Percentiles rank a stretch among this genome's conserved stretches.
These are phyloP conservation scores for Nicotiana obtusifolia DNA, from an alignment of 257 asterid species.

Conservation along the genomic window DNA sequence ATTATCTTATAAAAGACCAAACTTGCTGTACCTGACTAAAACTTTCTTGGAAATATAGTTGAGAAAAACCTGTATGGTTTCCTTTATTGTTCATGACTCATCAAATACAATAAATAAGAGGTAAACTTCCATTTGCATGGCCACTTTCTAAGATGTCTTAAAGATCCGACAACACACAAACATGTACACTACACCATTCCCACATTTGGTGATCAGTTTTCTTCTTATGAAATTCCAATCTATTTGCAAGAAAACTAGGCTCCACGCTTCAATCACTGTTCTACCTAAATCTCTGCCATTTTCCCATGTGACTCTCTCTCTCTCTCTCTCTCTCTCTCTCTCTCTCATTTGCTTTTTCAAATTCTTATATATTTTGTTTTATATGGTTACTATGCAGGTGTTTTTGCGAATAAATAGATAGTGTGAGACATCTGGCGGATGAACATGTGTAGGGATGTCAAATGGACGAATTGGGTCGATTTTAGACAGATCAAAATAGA, in stretches of 20 bases:
- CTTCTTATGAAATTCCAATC: slow-evolving; percentile 15
- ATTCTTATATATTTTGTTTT: neutral
- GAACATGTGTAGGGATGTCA: no score
- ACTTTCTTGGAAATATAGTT: no score
- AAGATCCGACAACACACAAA: slow-evolving; percentile 18
- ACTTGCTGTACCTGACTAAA: neutral
- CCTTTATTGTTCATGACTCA: neutral
- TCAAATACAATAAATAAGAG: slow-evolving; percentile 4
- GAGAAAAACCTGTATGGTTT: neutral
- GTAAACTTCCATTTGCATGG: neutral
- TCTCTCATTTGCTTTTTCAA: neutral
- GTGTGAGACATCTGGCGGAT: neutral
- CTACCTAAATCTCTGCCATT: neutral
- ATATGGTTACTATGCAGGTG: neutral
- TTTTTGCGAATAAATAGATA: neutral
- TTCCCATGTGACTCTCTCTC: neutral
- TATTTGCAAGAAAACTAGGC: slow-evolving; percentile 4
- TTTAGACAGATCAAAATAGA: no score
- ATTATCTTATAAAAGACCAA: neutral
- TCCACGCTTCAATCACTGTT: slow-evolving; percentile 13
- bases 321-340: neutral
- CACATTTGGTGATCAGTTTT: neutral
- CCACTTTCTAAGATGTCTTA: neutral
- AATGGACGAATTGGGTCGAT: no score
- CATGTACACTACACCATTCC: slow-evolving; percentile 21